Base-by-base conservation (phyloP, 2,329 filamentous ascomycete species). In the Plenodomus lindquistii region DNA sequence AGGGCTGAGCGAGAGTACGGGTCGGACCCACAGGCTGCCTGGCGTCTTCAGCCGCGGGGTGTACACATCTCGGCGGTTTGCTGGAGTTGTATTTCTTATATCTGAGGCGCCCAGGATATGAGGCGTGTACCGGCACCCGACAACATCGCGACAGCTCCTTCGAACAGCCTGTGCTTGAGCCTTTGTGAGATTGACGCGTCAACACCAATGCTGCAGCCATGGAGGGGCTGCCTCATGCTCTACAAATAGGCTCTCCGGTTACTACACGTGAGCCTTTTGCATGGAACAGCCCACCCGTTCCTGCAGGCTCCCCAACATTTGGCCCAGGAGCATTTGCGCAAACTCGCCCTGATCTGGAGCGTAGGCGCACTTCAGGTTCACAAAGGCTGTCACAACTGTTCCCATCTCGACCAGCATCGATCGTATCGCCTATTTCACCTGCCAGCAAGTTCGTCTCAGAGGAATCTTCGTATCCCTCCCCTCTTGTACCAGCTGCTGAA, bases 371-470 rank as follows among this genome's bases (percentile, higher is more conserved):
- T 0, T 69, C 67, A 5, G 63, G 61, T 2, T 71, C 69, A 17
- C 61, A 66, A 38, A 60, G 66, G 39, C 60, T 72, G 6, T 69
- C 69, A n/a, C 66, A 69, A 44, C 57, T 72, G n/a, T 73, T 71
- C 38, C 70, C 67, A 13, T 70, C 69, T 13, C 62, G 64, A 11
- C 64, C 66, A 3, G 50, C 59, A 1, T 69, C 68, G 17, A 43
- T 60, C 18, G 60, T 60, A 1, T 66, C 69, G 2, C 49, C 57
- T 17, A 62, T 50, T 24, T 52, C 65, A 17, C 58, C 60, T 22
- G 40, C 38, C 11, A 54, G 53, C 6, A 46, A 52, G 20, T 51
- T 52, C 17, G 18, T 49, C 2, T 65, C 66, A 31, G 59, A 60
- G 46, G 57, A 65, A 34, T 65, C 59, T 3, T 71, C 67, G 5